These are phyloP conservation scores for Eimeria acervulina DNA, from an alignment of 169 alveolate genomes.

Conservation along the genomic window DNA sequence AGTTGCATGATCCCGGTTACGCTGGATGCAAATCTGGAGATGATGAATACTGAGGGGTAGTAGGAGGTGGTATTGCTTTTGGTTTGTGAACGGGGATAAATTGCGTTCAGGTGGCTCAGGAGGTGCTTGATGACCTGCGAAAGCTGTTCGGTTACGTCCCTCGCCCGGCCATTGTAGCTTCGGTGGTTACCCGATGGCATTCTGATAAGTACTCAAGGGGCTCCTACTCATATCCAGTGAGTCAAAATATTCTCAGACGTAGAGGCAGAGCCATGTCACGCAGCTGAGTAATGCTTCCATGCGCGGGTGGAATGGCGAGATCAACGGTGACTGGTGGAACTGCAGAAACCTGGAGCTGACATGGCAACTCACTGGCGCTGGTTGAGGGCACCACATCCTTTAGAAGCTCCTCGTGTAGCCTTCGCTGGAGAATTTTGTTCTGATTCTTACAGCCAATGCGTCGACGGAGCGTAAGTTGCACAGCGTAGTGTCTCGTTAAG, in stretches of 20 bases:
- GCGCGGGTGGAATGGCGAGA: background rate
- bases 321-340: background rate
- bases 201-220: conserved; percentile 72
- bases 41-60: background rate
- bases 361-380: conserved; percentile 77
- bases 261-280: background rate
- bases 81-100: background rate
- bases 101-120: conserved; percentile 71
- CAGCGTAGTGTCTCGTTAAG: background rate
- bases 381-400: conserved; percentile 83
- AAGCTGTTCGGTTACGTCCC: conserved; percentile 72
- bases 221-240: conserved; percentile 80
- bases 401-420: conserved; percentile 78
- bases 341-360: conserved; percentile 71
- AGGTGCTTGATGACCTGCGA: conserved; percentile 78
- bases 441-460: conserved; percentile 79
- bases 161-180: conserved; percentile 74
- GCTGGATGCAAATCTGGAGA: background rate
- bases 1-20: background rate
- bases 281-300: background rate
- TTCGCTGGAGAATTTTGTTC: conserved; percentile 83
- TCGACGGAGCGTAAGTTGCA: conserved; percentile 81
- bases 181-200: conserved; percentile 82
- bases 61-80: background rate
- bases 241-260: background rate